Conservation (phyloP, 2,329 filamentous ascomycete species). For the Ceratocystis huliohia region DNA sequence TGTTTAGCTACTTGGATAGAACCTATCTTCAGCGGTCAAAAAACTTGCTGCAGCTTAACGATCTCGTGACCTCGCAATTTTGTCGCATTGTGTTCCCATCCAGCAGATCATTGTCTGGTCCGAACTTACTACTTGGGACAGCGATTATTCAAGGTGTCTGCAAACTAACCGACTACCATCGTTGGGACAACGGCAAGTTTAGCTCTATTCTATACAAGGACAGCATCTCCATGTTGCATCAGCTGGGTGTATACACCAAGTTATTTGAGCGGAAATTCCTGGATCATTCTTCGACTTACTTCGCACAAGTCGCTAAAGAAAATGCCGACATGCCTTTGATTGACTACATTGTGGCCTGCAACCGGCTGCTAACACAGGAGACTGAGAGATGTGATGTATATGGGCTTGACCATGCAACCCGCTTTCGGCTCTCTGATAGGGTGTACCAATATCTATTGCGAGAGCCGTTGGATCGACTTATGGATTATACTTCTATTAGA, state of each 20-base stretch:
- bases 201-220: slow-evolving; percentile 56
- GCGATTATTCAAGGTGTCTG: slow-evolving; percentile 46
- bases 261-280: slow-evolving; percentile 70
- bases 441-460: slow-evolving; percentile 63
- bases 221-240: slow-evolving; percentile 68
- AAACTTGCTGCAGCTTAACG: slow-evolving; percentile 59
- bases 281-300: slow-evolving; percentile 52
- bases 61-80: slow-evolving; percentile 68
- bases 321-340: slow-evolving; percentile 53
- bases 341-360: slow-evolving; percentile 60
- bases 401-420: slow-evolving; percentile 71
- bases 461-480: slow-evolving; percentile 51
- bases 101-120: background rate
- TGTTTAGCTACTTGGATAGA: slow-evolving; percentile 89
- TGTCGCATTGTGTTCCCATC: slow-evolving; percentile 43
- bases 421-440: slow-evolving; percentile 58
- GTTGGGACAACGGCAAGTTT: slow-evolving; percentile 44
- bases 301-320: slow-evolving; percentile 55
- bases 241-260: slow-evolving; percentile 67
- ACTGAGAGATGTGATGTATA: slow-evolving; percentile 64
- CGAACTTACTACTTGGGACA: slow-evolving; percentile 22
- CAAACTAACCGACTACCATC: slow-evolving; percentile 60
- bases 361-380: slow-evolving; percentile 58
- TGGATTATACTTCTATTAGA: slow-evolving; percentile 54
- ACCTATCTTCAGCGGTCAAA: slow-evolving; percentile 70